Base-by-base conservation (phyloP, 768 basidiomycete genomes). In the Rhizopogon roseolus region DNA sequence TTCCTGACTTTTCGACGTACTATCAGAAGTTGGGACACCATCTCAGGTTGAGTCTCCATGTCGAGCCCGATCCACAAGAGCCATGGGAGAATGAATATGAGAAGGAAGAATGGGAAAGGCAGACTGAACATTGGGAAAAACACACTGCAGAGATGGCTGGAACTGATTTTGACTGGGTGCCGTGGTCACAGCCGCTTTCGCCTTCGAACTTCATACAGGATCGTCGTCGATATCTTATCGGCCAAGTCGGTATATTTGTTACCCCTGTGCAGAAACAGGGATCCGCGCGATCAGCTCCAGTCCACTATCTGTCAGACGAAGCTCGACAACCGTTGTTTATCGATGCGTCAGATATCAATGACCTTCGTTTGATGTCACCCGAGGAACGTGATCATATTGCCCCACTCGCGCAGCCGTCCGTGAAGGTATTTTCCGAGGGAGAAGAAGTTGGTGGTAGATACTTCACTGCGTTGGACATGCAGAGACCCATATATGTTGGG, bases 221-320 rank as follows among this genome's bases (percentile, higher is more conserved):
- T n/a, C n/a, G n/a, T n/a, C n/a, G n/a, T n/a, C n/a, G n/a, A n/a
- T n/a, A n/a, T n/a, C n/a, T n/a, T n/a, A n/a, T n/a, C n/a, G n/a
- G 1, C 29, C 29, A 8, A 1, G 17, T 32, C 36, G 17, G 34
- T 46, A 17, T 54, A 6, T 41, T 45, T 11, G 14, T 54, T 8
- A 27, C 29, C 11, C 14, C 44, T 3, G 25, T 38, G 17, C 44
- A 28, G 11, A 13, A 7, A 0, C 17, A 17, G 22, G 16, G 16
- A 9, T 4, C 39, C 10, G 1, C 6, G 16, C 17, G 10, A 19
- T 14, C 19, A 41, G 36, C 53, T n/a, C 53, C 53, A 27, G 36
- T 48, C 11, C 53, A 54, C 44, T 54, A 54, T 28, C 38, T 54
- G 17, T 54, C 53, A 14, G 38, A 34, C 36, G 37, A 54, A 38